Base-by-base conservation (phyloP, 202 grass and related monocot genomes). In the Carex sylvatica region DNA sequence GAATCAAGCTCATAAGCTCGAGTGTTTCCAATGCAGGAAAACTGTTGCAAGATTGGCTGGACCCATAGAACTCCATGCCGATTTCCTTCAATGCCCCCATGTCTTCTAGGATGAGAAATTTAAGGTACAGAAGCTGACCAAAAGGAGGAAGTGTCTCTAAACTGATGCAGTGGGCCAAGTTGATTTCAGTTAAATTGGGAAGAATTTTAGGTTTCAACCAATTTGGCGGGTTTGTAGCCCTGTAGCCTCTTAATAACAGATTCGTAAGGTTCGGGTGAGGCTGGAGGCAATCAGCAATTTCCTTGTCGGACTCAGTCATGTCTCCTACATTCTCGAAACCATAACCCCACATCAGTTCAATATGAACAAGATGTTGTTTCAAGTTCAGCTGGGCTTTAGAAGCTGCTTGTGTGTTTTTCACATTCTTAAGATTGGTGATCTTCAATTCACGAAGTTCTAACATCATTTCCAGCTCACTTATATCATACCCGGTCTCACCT, bases 71-170 rank as follows among this genome's bases (percentile, higher is more conserved):
- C 40, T 86, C 76, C 12, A 74, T 15, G 18, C 59, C 59, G 9
- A 82, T 65, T 65, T 33, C 13, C n/a, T 67, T 65, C 6, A 82
- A 55, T 31, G 31, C 68, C 14, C 4, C 0, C 20, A 87, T 10
- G 0, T 40, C 1, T 16, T 55, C 30, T 20, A 87, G 66, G 26
- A 6, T 4, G 20, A 87, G 69, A 54, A n/a, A 9, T n/a, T 76
- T 55, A 12, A 87, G 79, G 58, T 8, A 66, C 0, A 8, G 78
- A 14, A 87, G 68, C 68, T 68, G 68, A 2, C 79, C 85, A 22
- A 83, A 65, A 74, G 79, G 79, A 38, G 85, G 85, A 54, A 87
- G 69, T 1, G 6, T 22, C 22, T 53, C 69, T 35, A 74, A 87
- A 33, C 56, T 55, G 13, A 9, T 28, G 69, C 85, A 87, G 7